Percentiles rank a stretch among this genome's conserved stretches.
phyloP scores from a whole-genome alignment of 2,329 filamentous ascomycete genomes.

The Aspergillus candidus region DNA sequence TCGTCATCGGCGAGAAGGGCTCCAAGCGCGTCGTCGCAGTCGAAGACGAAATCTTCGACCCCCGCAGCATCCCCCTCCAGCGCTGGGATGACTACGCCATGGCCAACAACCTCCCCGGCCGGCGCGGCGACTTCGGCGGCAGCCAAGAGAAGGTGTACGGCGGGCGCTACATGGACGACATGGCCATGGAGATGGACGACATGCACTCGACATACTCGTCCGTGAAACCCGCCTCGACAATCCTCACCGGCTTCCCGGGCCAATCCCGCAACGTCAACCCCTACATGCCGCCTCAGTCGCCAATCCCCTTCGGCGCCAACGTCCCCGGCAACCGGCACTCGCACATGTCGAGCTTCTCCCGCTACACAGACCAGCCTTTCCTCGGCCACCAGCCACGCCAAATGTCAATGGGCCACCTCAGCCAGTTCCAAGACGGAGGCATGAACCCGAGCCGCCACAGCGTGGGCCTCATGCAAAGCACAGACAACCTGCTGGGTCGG shows the following conservation, averaged over 20 bases:
- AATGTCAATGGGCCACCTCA: conserved; percentile 56
- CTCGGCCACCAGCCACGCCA: conserved; percentile 41
- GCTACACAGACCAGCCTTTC: conserved; percentile 58
- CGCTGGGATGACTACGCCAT: conserved; percentile 95
- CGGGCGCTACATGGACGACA: conserved; percentile 63
- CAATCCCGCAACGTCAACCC: conserved; percentile 50
- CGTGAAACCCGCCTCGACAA: conserved; percentile 75
- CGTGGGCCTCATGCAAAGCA: conserved; percentile 39
- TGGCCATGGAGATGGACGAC: conserved; percentile 90
- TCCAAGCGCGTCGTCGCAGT: conserved; percentile 84
- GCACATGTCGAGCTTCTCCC: conserved; percentile 63
- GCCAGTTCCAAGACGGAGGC: conserved; percentile 38
- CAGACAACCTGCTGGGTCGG: conserved; percentile 40
- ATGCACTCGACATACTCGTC: conserved; percentile 96
- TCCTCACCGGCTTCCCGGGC: conserved; percentile 74
- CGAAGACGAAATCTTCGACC: conserved; percentile 78
- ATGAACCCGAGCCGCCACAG: conserved; percentile 35
- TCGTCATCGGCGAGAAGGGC: conserved; percentile 92
- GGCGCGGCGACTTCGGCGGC: conserved; percentile 61
- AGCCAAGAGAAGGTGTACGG: conserved; percentile 59
- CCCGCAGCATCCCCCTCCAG: conserved; percentile 85
- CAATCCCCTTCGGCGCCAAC: conserved; percentile 60
- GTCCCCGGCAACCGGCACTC: conserved; percentile 51
- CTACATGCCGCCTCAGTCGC: conserved; percentile 79
- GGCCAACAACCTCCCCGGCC: conserved; percentile 80